These are phyloP conservation scores for Thelephora aurantiotincta DNA, from an alignment of 768 basidiomycete genomes.

Conservation along the genomic window DNA sequence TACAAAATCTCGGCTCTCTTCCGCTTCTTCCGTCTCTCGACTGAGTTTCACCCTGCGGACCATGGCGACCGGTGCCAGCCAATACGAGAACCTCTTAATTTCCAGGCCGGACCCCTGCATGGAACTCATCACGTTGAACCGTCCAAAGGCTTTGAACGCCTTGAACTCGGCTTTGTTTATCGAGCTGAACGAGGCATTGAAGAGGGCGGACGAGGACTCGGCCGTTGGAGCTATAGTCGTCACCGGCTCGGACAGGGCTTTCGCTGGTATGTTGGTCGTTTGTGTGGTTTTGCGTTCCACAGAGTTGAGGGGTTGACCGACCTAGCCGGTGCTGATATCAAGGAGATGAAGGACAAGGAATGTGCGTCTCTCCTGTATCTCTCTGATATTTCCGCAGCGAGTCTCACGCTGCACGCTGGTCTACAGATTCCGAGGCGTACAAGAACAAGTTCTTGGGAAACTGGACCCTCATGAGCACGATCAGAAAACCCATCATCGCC, in stretches of 20 bases:
- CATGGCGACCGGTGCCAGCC: slow-evolving; percentile 31
- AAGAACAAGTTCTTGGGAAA: slow-evolving; percentile 71
- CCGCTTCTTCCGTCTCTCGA: no score
- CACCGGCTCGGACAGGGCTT: slow-evolving; percentile 86
- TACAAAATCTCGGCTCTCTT: no score
- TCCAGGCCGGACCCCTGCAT: slow-evolving; percentile 56
- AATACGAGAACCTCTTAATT: slow-evolving; percentile 55
- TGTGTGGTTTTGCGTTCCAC: neutral
- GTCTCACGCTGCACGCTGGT: slow-evolving; percentile 20
- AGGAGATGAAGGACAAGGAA: slow-evolving; percentile 96
- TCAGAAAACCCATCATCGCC: slow-evolving; percentile 90
- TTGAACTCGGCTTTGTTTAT: slow-evolving; percentile 66
- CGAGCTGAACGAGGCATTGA: slow-evolving; percentile 70
- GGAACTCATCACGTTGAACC: slow-evolving; percentile 74
- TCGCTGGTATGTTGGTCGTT: slow-evolving; percentile 54
- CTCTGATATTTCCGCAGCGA: slow-evolving; percentile 10
- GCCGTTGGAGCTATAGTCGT: slow-evolving; percentile 74
- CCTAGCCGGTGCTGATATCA: slow-evolving; percentile 92
- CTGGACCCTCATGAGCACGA: slow-evolving; percentile 60
- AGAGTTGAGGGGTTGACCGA: neutral
- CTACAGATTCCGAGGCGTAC: slow-evolving; percentile 75
- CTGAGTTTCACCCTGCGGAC: slow-evolving; percentile 15
- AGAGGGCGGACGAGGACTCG: slow-evolving; percentile 55
- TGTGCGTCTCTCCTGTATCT: slow-evolving; percentile 32
- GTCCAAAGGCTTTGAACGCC: slow-evolving; percentile 85